These are phyloP conservation scores for Fusarium austroafricanum DNA, from an alignment of 2,329 filamentous ascomycete species.

Conservation along the genomic window DNA sequence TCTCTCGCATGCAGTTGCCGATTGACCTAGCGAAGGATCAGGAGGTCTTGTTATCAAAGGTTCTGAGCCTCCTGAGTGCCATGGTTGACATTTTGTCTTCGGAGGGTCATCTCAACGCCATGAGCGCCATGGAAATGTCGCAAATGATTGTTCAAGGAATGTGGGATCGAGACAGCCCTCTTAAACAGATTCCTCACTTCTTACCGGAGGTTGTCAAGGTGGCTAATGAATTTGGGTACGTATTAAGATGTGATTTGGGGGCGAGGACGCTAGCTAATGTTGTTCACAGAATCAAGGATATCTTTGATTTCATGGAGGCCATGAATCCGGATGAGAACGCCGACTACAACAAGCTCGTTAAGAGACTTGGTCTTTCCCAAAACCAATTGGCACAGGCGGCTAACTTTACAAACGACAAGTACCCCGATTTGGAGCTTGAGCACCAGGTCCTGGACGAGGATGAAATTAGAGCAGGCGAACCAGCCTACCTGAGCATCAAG, in stretches of 20 bases:
- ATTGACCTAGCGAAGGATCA: slow-evolving; percentile 97
- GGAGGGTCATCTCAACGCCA: slow-evolving; percentile 95
- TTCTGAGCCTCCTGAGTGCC: slow-evolving; percentile 88
- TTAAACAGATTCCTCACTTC: slow-evolving; percentile 99
- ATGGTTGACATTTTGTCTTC: slow-evolving; percentile 96
- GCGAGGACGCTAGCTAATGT: slow-evolving; percentile 47
- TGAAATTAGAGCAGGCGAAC: slow-evolving; percentile 81
- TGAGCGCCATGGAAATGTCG: slow-evolving; percentile 98
- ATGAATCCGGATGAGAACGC: slow-evolving; percentile 97
- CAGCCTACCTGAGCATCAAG: slow-evolving; percentile 84
- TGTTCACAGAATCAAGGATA: slow-evolving; percentile 79
- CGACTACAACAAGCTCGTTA: slow-evolving; percentile 81
- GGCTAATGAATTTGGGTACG: slow-evolving; percentile 81
- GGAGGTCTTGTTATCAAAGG: slow-evolving; percentile 84
- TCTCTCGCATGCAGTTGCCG: slow-evolving; percentile 95
- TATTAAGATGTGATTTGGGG: slow-evolving; percentile 1
- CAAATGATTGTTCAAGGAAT: slow-evolving; percentile 99
- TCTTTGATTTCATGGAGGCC: slow-evolving; percentile 98
- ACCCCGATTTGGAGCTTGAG: slow-evolving; percentile 93
- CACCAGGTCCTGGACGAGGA: slow-evolving; percentile 87
- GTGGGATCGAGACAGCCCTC: slow-evolving; percentile 97
- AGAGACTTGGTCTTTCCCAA: slow-evolving; percentile 81
- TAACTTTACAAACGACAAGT: slow-evolving; percentile 94
- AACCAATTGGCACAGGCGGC: slow-evolving; percentile 89
- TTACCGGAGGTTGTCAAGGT: slow-evolving; percentile 83